phyloP scores from a whole-genome alignment of 2,329 filamentous ascomycete genomes.

The Hymenoscyphus fructigenus region DNA sequence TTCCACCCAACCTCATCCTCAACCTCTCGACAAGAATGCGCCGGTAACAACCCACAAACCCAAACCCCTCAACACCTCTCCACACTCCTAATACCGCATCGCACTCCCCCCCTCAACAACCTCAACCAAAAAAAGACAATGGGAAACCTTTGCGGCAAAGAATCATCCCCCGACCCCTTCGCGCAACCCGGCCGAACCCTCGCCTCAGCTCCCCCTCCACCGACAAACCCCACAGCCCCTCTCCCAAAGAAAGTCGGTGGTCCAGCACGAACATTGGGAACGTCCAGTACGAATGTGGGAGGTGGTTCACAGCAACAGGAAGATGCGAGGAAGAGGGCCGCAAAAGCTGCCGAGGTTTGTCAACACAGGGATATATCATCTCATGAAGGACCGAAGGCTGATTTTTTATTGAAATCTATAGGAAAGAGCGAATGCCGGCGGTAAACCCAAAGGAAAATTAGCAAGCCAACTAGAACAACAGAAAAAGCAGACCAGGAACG shows the following conservation, averaged over 20 bases:
- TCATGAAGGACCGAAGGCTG: neutral
- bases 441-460: slow-evolving; percentile 61
- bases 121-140: slow-evolving; percentile 46
- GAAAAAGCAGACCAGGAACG: slow-evolving; percentile 68
- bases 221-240: slow-evolving; percentile 46
- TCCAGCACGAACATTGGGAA: slow-evolving; percentile 62
- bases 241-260: slow-evolving; percentile 53
- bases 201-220: slow-evolving; percentile 48
- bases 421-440: slow-evolving; percentile 64
- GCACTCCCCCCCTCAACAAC: neutral
- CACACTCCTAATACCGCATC: neutral
- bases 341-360: slow-evolving; percentile 80
- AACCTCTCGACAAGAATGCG: slow-evolving; percentile 9
- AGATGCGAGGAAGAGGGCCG: slow-evolving; percentile 72
- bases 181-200: slow-evolving; percentile 71
- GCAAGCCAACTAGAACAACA: slow-evolving; percentile 70
- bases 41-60: neutral
- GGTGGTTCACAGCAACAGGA: slow-evolving; percentile 35
- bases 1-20: neutral
- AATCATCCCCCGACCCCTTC: slow-evolving; percentile 65
- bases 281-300: slow-evolving; percentile 43
- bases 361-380: neutral
- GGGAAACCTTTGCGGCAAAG: slow-evolving; percentile 84
- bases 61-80: neutral
- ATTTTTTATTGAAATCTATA: slow-evolving; percentile 36